These are phyloP conservation scores for Aspergillus fumigatus DNA, from an alignment of 2,329 filamentous ascomycete species.

Conservation along the genomic window DNA sequence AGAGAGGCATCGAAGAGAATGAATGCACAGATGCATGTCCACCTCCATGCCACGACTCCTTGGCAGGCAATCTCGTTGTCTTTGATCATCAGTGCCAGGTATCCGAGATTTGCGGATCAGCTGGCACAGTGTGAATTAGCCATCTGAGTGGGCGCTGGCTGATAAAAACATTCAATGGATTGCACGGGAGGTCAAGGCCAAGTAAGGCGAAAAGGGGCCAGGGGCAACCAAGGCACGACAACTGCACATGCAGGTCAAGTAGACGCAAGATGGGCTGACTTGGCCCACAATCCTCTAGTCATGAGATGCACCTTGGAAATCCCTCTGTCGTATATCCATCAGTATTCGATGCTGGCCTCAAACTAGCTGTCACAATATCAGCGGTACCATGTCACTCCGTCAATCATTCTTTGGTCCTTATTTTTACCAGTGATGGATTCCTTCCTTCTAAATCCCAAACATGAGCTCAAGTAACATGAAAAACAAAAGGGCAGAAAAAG, in stretches of 20 bases:
- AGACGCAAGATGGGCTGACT: neutral
- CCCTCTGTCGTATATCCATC: neutral
- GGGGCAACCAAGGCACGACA: neutral
- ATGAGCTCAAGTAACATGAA: conserved; percentile 13
- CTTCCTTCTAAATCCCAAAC: conserved; percentile 27
- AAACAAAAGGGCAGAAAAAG: conserved; percentile 3
- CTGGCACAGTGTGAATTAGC: too few species aligned
- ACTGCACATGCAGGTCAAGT: neutral
- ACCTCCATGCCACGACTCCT: neutral
- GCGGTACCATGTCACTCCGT: conserved; percentile 14
- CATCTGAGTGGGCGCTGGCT: neutral
- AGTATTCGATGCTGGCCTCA: neutral
- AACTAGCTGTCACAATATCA: neutral
- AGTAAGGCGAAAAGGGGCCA: neutral
- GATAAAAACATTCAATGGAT: neutral
- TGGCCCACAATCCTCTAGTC: neutral
- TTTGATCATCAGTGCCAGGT: neutral
- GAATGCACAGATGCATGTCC: neutral
- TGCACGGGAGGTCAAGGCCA: neutral
- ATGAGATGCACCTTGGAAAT: neutral
- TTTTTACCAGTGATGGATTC: conserved; percentile 36
- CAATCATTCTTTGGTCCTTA: conserved; percentile 10
- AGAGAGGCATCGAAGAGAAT: conserved; percentile 6
- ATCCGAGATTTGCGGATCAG: neutral
- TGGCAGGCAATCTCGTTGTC: neutral